phyloP scores from a whole-genome alignment of 176 grass and related monocot genomes.

The Oryza punctata region DNA sequence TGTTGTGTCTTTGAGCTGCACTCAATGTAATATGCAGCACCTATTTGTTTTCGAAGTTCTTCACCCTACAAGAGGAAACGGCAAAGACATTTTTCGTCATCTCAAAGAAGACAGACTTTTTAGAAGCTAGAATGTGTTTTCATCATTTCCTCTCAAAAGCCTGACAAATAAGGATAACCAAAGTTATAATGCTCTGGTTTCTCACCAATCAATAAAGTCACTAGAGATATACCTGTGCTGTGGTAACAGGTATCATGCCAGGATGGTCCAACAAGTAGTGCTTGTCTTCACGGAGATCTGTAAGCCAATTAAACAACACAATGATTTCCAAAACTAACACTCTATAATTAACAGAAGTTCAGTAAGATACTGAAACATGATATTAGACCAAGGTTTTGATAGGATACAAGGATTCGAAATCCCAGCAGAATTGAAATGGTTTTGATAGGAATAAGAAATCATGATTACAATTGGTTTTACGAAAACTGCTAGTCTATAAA shows the following conservation, averaged over 20 bases:
- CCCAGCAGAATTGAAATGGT: background rate
- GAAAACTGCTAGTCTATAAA: background rate
- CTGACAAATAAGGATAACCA: slow-evolving; percentile 3
- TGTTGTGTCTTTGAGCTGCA: slow-evolving; percentile 99
- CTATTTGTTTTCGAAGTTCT: slow-evolving; percentile 91
- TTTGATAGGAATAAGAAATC: background rate
- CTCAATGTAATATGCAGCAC: slow-evolving; percentile 89
- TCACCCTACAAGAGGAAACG: slow-evolving; percentile 65
- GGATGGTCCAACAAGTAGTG: slow-evolving; percentile 97
- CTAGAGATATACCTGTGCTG: slow-evolving; percentile 66
- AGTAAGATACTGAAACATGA: background rate
- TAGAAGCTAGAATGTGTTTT: slow-evolving; percentile 8
- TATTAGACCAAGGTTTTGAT: background rate
- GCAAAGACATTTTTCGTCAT: background rate
- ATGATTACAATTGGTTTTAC: background rate
- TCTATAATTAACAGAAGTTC: background rate
- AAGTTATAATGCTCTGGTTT: slow-evolving; percentile 5
- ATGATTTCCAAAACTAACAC: slow-evolving; percentile 21
- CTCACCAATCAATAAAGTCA: slow-evolving; percentile 20
- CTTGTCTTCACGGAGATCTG: slow-evolving; percentile 99
- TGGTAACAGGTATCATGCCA: slow-evolving; percentile 85
- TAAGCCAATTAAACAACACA: slow-evolving; percentile 15
- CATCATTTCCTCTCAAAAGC: background rate
- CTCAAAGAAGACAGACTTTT: background rate
- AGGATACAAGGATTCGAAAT: background rate